Evolutionary conservation across 805 yeast species (phyloP).

Genomic region (Wickerhamomyces canadensis): DNA sequence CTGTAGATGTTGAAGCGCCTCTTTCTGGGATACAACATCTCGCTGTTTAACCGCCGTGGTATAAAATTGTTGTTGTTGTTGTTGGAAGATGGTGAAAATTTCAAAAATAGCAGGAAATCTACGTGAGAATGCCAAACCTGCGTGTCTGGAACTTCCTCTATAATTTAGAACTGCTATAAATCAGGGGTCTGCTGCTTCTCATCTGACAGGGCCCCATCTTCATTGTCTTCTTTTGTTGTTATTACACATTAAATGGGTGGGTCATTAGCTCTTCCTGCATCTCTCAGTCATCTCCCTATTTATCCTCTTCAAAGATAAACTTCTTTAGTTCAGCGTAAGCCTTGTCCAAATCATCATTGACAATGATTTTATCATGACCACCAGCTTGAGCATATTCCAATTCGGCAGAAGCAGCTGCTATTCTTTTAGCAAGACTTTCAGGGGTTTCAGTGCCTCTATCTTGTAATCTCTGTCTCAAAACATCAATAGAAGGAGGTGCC

Average conservation of each 20-base stretch:
- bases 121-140: no score
- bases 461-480: conserved; percentile 64
- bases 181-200: no score
- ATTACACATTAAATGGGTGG: background rate
- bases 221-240: no score
- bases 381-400: conserved; percentile 85
- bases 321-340: conserved; percentile 79
- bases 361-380: conserved; percentile 84
- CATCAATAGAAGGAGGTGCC: conserved; percentile 89
- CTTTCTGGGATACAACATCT: conserved; percentile 17
- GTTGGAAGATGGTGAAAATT: no score
- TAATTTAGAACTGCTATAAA: no score
- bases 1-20: conserved; percentile 19
- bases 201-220: no score
- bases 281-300: conserved; percentile 3
- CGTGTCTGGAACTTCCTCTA: no score
- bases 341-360: conserved; percentile 86
- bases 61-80: no score
- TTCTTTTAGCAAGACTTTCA: conserved; percentile 78
- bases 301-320: conserved; percentile 51
- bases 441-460: conserved; percentile 94
- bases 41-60: background rate
- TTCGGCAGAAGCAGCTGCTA: conserved; percentile 83
- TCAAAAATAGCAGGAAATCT: no score
- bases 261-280: no score